A percentile compares a stretch with the other conserved stretches of the same genome.
Evolutionary conservation across 345 rosid genomes (phyloP).

Genomic region (Anastatica hierochuntica): DNA sequence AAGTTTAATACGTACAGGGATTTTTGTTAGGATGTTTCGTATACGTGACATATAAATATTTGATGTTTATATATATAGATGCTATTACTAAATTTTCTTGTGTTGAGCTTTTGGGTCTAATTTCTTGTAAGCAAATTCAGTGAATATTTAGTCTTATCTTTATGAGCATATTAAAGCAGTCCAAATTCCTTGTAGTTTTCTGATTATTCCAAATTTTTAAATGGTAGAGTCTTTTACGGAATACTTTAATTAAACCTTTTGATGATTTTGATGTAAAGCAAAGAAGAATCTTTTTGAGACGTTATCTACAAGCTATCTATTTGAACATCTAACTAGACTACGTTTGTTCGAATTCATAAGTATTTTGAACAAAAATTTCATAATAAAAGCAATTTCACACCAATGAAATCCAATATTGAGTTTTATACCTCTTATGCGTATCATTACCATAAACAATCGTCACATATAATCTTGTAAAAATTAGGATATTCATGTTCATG

Average conservation of each 20-base stretch:
- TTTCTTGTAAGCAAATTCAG: background rate
- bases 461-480: no score
- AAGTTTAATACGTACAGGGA: no score
- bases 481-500: background rate
- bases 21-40: no score
- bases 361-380: slow-evolving; percentile 7
- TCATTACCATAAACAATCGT: no score
- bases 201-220: slow-evolving; percentile 19
- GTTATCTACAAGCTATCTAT: slow-evolving; percentile 24
- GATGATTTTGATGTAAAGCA: slow-evolving; percentile 34
- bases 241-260: slow-evolving; percentile 27
- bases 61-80: background rate
- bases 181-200: slow-evolving; percentile 17
- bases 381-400: slow-evolving; percentile 3
- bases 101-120: slow-evolving; percentile 4
- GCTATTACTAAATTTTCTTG: slow-evolving; percentile 2
- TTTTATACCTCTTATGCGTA: no score
- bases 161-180: slow-evolving; percentile 7
- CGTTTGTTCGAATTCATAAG: slow-evolving; percentile 2
- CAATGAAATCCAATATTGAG: no score
- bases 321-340: slow-evolving; percentile 17
- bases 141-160: background rate
- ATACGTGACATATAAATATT: no score
- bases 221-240: slow-evolving; percentile 22
- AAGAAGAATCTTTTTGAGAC: slow-evolving; percentile 23